phyloP scores from a whole-genome alignment of 176 grass and related monocot species.

The Aegilops longissima region DNA sequence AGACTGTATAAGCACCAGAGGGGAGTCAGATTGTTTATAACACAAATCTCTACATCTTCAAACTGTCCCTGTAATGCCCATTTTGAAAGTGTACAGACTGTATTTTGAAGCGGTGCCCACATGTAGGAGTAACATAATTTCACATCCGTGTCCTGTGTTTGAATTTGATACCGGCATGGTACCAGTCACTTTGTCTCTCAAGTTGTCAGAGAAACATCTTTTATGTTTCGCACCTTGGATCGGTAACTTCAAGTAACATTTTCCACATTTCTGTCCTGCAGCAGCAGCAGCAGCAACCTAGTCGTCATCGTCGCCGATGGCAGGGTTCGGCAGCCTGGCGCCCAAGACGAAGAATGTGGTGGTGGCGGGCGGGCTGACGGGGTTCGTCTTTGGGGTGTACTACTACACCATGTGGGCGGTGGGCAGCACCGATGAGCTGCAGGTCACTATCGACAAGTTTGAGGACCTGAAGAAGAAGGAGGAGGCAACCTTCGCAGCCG shows the following conservation, averaged over 20 bases:
- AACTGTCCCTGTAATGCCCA: not conserved
- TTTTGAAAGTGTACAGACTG: not conserved
- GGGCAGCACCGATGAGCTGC: conserved; percentile 78
- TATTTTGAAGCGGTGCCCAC: not conserved
- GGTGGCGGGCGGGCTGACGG: conserved; percentile 67
- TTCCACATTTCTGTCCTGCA: not conserved
- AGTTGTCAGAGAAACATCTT: too few relatives aligned
- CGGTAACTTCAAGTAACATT: not conserved
- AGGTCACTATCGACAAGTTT: conserved; percentile 92
- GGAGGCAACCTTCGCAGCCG: not conserved
- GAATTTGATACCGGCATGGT: not conserved
- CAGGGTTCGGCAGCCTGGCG: conserved; percentile 48
- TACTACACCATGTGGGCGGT: conserved; percentile 97
- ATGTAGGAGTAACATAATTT: not conserved
- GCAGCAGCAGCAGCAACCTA: not conserved
- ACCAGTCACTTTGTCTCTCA: not conserved
- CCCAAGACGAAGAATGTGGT: conserved; percentile 85
- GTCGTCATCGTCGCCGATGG: not conserved
- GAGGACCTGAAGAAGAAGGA: conserved; percentile 74
- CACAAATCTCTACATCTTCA: too few relatives aligned
- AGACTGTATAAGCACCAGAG: not conserved
- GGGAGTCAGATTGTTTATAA: too few relatives aligned
- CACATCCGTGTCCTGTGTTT: not conserved
- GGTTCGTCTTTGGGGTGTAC: conserved; percentile 83
- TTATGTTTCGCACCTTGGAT: too few relatives aligned